A percentile compares a stretch with the other conserved stretches of the same genome.
These are phyloP conservation scores for Annulohypoxylon stygium DNA, from an alignment of 495 filamentous ascomycete genomes.

Conservation along the genomic window DNA sequence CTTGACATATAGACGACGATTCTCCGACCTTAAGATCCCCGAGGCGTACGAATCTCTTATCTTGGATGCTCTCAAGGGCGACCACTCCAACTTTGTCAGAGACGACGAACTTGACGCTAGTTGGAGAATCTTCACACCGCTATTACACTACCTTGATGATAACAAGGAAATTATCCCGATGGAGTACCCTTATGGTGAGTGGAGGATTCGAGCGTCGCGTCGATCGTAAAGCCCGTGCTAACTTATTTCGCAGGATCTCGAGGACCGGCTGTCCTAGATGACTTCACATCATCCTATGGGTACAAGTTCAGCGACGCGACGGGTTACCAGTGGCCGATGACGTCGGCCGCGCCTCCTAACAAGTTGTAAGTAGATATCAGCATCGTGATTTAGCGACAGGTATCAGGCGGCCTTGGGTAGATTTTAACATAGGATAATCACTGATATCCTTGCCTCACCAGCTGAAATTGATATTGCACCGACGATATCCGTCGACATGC, in stretches of 20 bases:
- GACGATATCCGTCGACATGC: conserved; percentile 34
- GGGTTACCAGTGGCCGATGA: conserved; percentile 94
- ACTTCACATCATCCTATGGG: conserved; percentile 97
- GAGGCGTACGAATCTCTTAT: conserved; percentile 99
- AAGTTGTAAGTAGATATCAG: conserved; percentile 71
- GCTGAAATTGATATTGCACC: conserved; percentile 42
- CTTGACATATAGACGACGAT: conserved; percentile 96
- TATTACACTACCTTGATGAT: conserved; percentile 97
- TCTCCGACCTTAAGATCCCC: conserved; percentile 99
- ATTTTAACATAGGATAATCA: conserved; percentile 28
- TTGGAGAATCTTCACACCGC: conserved; percentile 98
- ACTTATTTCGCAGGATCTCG: conserved; percentile 78
- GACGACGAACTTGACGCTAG: conserved; percentile 98
- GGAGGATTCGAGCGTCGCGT: background rate
- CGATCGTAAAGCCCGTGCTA: conserved; percentile 10
- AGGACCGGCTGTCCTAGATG: conserved; percentile 94
- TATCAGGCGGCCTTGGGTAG: conserved; percentile 47
- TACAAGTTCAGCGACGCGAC: conserved; percentile 99
- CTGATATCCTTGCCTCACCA: conserved; percentile 40
- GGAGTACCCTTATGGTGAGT: conserved; percentile 99
- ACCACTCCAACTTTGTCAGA: conserved; percentile 99
- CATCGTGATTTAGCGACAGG: conserved; percentile 41
- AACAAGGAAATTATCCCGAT: conserved; percentile 99
- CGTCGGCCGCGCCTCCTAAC: conserved; percentile 70
- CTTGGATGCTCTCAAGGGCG: conserved; percentile 96